Conservation (phyloP, 257 asterid species). For the Dorcoceras hygrometricum region DNA sequence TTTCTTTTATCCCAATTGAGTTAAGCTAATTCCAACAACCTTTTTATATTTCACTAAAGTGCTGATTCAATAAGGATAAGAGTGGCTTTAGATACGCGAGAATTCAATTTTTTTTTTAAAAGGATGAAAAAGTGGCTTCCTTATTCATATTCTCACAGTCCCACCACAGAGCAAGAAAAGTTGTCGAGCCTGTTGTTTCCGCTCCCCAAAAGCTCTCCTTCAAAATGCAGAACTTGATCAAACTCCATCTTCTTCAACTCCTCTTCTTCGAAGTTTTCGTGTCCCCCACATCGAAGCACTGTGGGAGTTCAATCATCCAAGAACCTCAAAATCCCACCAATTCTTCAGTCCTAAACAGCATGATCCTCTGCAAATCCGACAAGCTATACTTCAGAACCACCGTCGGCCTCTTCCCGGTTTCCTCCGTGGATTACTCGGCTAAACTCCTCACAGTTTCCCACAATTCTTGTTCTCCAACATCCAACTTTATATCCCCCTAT, state of each 20-base stretch:
- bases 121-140: no score
- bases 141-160: no score
- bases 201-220: neutral
- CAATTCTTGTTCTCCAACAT: constrained; percentile 32
- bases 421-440: constrained; percentile 37
- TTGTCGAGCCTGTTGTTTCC: no score
- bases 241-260: constrained; percentile 30
- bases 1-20: no score
- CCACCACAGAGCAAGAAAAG: neutral
- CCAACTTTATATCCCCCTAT: constrained; percentile 34
- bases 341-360: constrained; percentile 28
- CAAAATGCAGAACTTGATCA: constrained; percentile 39
- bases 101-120: no score
- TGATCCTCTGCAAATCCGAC: constrained; percentile 48
- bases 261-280: constrained; percentile 21
- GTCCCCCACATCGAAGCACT: constrained; percentile 19
- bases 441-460: constrained; percentile 44
- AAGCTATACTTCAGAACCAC: constrained; percentile 46
- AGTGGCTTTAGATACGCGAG: no score
- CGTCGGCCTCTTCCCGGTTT: constrained; percentile 42
- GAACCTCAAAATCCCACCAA: constrained; percentile 29
- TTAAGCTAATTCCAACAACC: no score
- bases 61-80: no score
- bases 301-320: constrained; percentile 39
- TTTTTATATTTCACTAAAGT: no score